Evolutionary conservation across 257 asterid species (phyloP).

Genomic region (Anisodus acutangulus): DNA sequence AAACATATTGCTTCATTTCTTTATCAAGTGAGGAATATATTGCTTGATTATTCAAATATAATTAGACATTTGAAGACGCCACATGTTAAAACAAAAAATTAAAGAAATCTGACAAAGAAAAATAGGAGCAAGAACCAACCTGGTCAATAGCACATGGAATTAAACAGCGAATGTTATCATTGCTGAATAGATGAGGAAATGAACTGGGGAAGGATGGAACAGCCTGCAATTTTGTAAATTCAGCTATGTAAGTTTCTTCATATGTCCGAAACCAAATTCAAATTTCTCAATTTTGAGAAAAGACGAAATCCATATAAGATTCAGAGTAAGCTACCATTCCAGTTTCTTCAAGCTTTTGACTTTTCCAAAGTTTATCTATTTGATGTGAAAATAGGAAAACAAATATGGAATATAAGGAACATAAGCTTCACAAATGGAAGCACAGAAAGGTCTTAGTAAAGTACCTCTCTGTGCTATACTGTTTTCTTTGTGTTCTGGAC

Average conservation of each 20-base stretch:
- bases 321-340: constrained; percentile 17
- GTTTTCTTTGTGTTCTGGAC: background rate
- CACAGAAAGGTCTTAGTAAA: background rate
- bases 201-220: constrained; percentile 97
- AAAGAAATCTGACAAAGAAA: background rate
- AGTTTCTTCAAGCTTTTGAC: background rate
- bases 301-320: constrained; percentile 2
- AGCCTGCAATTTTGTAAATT: constrained; percentile 55
- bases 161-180: constrained; percentile 78
- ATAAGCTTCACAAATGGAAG: background rate
- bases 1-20: background rate
- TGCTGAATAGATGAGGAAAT: constrained; percentile 85
- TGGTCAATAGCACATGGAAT: constrained; percentile 98
- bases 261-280: constrained; percentile 29
- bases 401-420: background rate
- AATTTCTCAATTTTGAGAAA: background rate
- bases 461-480: background rate
- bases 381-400: background rate
- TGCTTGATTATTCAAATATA: background rate
- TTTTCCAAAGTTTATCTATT: background rate
- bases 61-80: background rate
- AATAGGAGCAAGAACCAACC: constrained; percentile 53
- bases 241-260: constrained; percentile 21
- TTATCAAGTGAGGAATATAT: background rate
- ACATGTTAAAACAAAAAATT: background rate